A percentile compares a stretch with the other conserved stretches of the same genome.
These are phyloP conservation scores for Dioscorea alata DNA, from an alignment of 106 monocot genomes.

Conservation along the genomic window DNA sequence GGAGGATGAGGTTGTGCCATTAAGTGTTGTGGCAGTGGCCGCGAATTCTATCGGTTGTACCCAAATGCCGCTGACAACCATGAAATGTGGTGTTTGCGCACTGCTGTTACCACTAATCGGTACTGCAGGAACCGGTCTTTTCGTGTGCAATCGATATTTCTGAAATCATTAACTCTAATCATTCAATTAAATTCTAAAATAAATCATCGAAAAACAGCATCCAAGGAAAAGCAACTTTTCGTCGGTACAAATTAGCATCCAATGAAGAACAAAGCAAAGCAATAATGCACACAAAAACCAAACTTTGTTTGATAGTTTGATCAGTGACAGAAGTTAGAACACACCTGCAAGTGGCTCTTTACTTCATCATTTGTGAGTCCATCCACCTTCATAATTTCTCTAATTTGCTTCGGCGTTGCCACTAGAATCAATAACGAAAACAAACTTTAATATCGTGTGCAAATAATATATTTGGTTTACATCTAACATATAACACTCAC, in stretches of 20 bases:
- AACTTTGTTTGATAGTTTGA: neutral
- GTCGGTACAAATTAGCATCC: neutral
- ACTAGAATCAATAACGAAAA: neutral
- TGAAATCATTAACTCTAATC: slow-evolving; percentile 1
- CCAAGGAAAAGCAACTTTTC: neutral
- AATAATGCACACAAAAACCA: neutral
- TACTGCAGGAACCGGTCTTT: neutral
- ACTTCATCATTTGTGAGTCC: slow-evolving; percentile 22
- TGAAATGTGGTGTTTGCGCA: slow-evolving; percentile 13
- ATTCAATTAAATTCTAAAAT: too few relatives aligned
- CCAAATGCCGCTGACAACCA: slow-evolving; percentile 36
- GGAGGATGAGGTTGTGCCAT: slow-evolving; percentile 3
- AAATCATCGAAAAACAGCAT: too few relatives aligned
- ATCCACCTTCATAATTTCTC: slow-evolving; percentile 22
- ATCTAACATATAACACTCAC: neutral
- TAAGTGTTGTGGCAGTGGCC: neutral
- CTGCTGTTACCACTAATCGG: neutral
- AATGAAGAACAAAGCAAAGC: neutral
- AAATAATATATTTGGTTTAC: too few relatives aligned
- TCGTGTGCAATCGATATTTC: slow-evolving; percentile 42
- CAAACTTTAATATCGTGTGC: neutral
- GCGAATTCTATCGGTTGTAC: slow-evolving; percentile 24
- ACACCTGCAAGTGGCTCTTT: slow-evolving; percentile 22
- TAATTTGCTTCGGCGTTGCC: slow-evolving; percentile 15
- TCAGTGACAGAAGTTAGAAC: neutral